Base-by-base conservation (phyloP, 176 grass and related monocot genomes). In the Tillandsia fasciculata region DNA sequence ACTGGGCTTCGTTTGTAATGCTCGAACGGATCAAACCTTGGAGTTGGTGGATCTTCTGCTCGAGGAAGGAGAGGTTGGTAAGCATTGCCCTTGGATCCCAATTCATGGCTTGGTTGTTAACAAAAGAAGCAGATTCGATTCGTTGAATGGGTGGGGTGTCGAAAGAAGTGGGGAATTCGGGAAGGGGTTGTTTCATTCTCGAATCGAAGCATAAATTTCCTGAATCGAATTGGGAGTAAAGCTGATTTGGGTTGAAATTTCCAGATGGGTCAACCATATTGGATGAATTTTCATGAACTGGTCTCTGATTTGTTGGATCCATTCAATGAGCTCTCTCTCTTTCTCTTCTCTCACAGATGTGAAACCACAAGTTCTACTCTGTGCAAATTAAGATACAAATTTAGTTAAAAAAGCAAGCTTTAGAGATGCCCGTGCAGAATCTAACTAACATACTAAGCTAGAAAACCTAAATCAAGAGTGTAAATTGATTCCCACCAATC, bases 41-140 rank as follows among this genome's bases (percentile, higher is more conserved):
- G 27, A 79, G 72, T 76, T 96, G 91, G 9, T 73, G 69, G 68
- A 90, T 85, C 83, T 90, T 96, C 47, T 87, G 87, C 73, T 87
- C 84, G 0, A 96, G 77, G 63, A 96, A 83, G 26, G 67, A 74
- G 73, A 96, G 87, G 54, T 85, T 96, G 52, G 67, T 77, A 9
- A 96, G 81, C 77, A 96, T 84, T 2, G 23, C 72, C 8, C 69
- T 52, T 6, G 87, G 87, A 72, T 90, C 85, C 91, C 83, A 96
- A 10, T 83, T 79, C 72, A 75, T 78, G 29, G 76, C 75, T 8
- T 71, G 78, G 64, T 65, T 84, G 63, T 56, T 76, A 10, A 75
- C 18, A 63, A 80, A 72, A 10, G 69, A n/a, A 49, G 83, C 56
- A 70, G 72, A 63, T 56, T 27, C 56, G 26, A 42, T 42, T 65